Base-by-base conservation (phyloP, 1,284 basidiomycete genomes). In the Apiotrichum mycotoxinovorans region DNA sequence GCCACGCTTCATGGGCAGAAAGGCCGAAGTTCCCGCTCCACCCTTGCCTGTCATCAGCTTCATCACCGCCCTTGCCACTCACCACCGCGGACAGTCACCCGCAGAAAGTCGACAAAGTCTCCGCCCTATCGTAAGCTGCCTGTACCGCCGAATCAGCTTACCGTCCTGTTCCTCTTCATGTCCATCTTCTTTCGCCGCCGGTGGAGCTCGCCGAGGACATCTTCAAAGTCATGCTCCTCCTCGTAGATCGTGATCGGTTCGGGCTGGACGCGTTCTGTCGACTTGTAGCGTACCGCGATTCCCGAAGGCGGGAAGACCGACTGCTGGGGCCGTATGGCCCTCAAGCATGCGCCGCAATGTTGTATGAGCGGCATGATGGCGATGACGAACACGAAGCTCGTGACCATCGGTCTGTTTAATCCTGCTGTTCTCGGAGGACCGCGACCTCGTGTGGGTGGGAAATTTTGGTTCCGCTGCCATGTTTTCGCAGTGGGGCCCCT, bases 11-110 rank as follows among this genome's bases (percentile, higher is more conserved):
- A 88, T 69, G 87, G 88, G 77, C 89, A 87, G 57, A 65, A 92
- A 91, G 3, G 89, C 88, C 17, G 87, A 86, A 60, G 89, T 88
- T 20, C 91, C 90, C 53, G 89, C 80, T 0, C 91, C 89, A 23
- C 91, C 92, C 69, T 83, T 86, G 45, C 88, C 89, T 91, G 65
- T 26, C 35, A 43, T 65, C 47, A 58, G 56, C 58, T 17, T 43
- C 40, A 20, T 33, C 26, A 11, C 57, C 7, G n/a, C 11, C n/a
- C 3, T 15, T 0, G 2, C 42, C 25, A 52, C 73, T 60, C 56
- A 88, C 90, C 90, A 69, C 83, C 89, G 53, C 87, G 82, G 26
- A 92, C 80, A 30, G 85, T 86, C 17, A 93, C 81, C 41, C 89
- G 80, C 52, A 88, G 78, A 70, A 90, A 84, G 77, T 94, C 91